A percentile compares a stretch with the other conserved stretches of the same genome.
Conservation (phyloP, 345 rosid genomes). For the Boechera stricta region DNA sequence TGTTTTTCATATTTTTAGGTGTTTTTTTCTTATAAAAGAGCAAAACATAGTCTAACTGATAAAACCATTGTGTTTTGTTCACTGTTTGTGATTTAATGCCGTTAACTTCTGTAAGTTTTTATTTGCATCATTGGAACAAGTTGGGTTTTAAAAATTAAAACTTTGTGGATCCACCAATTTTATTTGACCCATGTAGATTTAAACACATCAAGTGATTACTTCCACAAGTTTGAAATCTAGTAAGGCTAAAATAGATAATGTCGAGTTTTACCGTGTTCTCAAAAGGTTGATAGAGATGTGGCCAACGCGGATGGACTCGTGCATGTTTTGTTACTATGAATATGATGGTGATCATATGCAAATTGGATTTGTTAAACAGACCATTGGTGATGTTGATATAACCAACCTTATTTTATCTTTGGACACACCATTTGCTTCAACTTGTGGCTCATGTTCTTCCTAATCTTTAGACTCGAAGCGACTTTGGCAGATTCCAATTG, state of each 20-base stretch:
- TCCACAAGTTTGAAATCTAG: slow-evolving; percentile 21
- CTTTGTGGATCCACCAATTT: background rate
- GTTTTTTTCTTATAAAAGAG: too few species aligned
- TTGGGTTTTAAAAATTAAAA: background rate
- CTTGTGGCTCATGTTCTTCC: slow-evolving; percentile 38
- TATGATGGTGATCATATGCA: slow-evolving; percentile 36
- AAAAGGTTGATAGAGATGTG: slow-evolving; percentile 31
- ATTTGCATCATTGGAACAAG: background rate
- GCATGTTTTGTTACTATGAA: slow-evolving; percentile 25
- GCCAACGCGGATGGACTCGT: slow-evolving; percentile 6
- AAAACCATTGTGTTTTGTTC: background rate
- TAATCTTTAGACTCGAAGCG: slow-evolving; percentile 5
- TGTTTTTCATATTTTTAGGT: too few species aligned
- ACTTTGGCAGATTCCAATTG: slow-evolving; percentile 30
- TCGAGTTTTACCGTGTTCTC: slow-evolving; percentile 15
- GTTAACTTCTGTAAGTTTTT: background rate
- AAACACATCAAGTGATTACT: slow-evolving; percentile 27
- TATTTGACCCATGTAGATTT: slow-evolving; percentile 4
- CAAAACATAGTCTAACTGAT: too few species aligned
- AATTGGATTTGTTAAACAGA: slow-evolving; percentile 35
- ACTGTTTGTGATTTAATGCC: background rate
- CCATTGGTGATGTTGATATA: slow-evolving; percentile 28
- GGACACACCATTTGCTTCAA: slow-evolving; percentile 37
- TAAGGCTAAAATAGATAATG: slow-evolving; percentile 14
- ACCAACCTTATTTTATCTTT: slow-evolving; percentile 18